Percentiles rank a stretch among this genome's conserved stretches.
phyloP scores from a whole-genome alignment of 2,329 filamentous ascomycete species.

The Alternaria tenuissima region DNA sequence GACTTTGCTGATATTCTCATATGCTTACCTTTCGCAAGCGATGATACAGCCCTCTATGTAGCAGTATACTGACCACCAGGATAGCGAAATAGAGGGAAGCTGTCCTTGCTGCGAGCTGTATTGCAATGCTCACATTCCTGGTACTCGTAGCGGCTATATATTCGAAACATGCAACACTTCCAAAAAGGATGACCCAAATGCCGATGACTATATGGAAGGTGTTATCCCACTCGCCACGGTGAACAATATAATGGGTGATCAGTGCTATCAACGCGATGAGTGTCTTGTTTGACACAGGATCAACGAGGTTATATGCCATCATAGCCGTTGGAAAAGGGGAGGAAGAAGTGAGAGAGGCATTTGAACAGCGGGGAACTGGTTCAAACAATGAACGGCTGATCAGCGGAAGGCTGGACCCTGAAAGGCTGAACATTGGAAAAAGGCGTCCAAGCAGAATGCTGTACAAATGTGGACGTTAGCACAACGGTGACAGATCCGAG shows the following conservation, averaged over 20 bases:
- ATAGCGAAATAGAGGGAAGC: slow-evolving; percentile 33
- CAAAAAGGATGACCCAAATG: slow-evolving; percentile 27
- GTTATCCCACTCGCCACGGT: slow-evolving; percentile 38
- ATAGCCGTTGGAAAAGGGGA: background rate
- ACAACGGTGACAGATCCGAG: background rate
- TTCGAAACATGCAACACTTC: slow-evolving; percentile 24
- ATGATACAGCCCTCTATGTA: slow-evolving; percentile 55
- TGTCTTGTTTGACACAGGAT: slow-evolving; percentile 31
- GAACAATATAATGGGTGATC: slow-evolving; percentile 32
- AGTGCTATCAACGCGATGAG: slow-evolving; percentile 32
- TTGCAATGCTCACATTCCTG: slow-evolving; percentile 17
- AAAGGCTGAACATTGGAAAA: background rate
- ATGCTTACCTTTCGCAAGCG: slow-evolving; percentile 43
- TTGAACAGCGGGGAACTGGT: background rate
- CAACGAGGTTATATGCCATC: background rate
- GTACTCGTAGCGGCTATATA: slow-evolving; percentile 23
- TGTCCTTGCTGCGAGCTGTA: slow-evolving; percentile 18
- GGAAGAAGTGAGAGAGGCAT: background rate
- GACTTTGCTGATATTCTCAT: background rate
- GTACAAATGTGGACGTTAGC: background rate
- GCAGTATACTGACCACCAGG: slow-evolving; percentile 43
- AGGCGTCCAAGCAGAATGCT: background rate
- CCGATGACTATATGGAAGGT: slow-evolving; percentile 21
- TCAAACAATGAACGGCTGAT: background rate
- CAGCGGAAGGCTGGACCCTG: background rate